Evolutionary conservation across 805 yeast genomes (phyloP), one percentile per base, ranked within the genome.

Genomic region (Ogataea saltuana): DNA sequence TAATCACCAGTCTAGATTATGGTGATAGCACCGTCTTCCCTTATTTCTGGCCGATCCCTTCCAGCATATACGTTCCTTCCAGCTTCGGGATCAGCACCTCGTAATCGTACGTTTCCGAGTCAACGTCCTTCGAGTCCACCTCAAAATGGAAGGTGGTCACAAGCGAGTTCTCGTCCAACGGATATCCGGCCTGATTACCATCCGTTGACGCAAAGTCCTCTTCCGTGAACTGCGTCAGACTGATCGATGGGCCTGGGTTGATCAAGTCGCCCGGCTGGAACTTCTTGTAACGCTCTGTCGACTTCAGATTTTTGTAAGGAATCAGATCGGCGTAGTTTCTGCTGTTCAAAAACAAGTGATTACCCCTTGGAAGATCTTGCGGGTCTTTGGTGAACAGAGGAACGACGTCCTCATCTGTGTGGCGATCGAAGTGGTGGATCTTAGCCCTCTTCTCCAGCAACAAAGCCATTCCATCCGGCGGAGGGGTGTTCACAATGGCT

Each of bases 401-500:
- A n/a, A 88, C 78, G 59, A 85, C 75, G 55, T 88, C 93, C 61
- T 91, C 97, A 51, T 80, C 86, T 4, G 90, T 81, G 28, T 71
- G 61, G 30, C 56, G 62, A 56, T 77, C 85, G 53, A 82, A 83
- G 48, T 75, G 81, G 63, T 90, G 97, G 17, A 78, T 68, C 41
- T 73, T 74, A 11, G 86, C 74, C 54, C 96, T 71, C 54, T 73
- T 79, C 62, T 85, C 75, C 52, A 91, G 68, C 50, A 91, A 69
- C 5, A 69, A 66, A 0, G 95, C 93, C 85, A 91, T 85, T 6
- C 83, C 82, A 59, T 81, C 78, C 1, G 97, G 96, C 2, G 98
- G 98, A 10, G 99, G 96, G 0, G 93, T 81, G 62, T 91, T 91
- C 21, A 85, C 81, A 45, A 91, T 88, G 3, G 98, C 98, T 13